Base-by-base conservation (phyloP, 225 moss, liverwort and hornwort species). In the Polytrichum commune region DNA sequence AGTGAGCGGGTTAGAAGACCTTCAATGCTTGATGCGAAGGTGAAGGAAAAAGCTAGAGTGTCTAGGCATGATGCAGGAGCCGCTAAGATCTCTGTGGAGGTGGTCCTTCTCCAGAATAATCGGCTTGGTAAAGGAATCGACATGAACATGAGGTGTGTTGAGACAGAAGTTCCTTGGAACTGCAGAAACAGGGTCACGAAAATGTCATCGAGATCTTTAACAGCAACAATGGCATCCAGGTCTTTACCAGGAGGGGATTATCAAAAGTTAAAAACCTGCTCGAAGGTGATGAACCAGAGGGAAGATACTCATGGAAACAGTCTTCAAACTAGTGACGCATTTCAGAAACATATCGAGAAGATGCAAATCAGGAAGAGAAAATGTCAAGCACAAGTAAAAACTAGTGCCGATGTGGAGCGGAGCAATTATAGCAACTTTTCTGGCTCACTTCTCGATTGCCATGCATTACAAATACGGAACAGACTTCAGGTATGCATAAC, bases 401-500 rank as follows among this genome's bases (percentile, higher is more conserved):
- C 78, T 58, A 84, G 84, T 62, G 86, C 80, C 60, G 81, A 84
- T 27, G 33, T 65, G 27, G 81, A 87, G 27, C 84, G 81, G 68
- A 87, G 83, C 58, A 62, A 61, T 71, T 63, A 62, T 20, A 69
- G 76, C 67, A 72, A 55, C 63, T 79, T 75, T 32, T 62, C 81
- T 22, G 81, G 74, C 54, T 81, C 76, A 54, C 76, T 78, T 29
- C 75, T 74, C 8, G 83, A 78, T 22, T 20, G 38, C 23, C 7
- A 19, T 66, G 38, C 38, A 20, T 66, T 66, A 19, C 19, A n/a
- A 29, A 29, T 33, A 66, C 66, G 38, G 22, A 19, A 19, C 71
- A 80, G 77, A 70, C 80, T 87, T 64, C 80, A 80, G 83, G 86
- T 86, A 63, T 33, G 8, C 33, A 33, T 33, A 33, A 1, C 8